A percentile compares a stretch with the other conserved stretches of the same genome.
These are phyloP conservation scores for Volvox africanus DNA, from an alignment of 139 green algal species.

Conservation along the genomic window DNA sequence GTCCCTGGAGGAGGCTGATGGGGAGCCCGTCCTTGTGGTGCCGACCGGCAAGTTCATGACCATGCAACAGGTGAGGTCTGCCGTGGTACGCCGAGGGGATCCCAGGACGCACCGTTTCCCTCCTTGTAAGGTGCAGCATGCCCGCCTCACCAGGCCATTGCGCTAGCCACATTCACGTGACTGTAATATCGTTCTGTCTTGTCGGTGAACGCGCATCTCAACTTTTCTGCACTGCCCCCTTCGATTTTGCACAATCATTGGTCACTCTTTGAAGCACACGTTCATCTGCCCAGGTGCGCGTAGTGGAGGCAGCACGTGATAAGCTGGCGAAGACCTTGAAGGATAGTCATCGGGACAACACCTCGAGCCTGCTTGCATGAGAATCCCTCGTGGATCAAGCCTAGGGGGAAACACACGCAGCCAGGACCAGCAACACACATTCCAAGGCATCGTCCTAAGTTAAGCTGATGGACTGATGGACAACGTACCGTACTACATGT, in stretches of 20 bases:
- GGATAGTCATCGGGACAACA: constrained; percentile 26
- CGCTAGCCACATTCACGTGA: background rate
- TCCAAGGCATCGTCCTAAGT: no score
- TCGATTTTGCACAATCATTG: background rate
- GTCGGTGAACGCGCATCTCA: background rate
- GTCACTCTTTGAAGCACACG: background rate
- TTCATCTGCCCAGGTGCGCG: constrained; percentile 46
- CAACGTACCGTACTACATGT: no score
- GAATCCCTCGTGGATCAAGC: no score
- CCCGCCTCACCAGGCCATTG: background rate
- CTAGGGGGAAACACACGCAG: no score
- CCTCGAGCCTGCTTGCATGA: constrained; percentile 12
- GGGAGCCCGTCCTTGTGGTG: constrained; percentile 47
- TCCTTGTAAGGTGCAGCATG: background rate
- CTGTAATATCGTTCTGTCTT: background rate
- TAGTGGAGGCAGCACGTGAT: constrained; percentile 56
- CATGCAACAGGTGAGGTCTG: constrained; percentile 56
- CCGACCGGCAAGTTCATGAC: constrained; percentile 48
- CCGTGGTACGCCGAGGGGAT: no score
- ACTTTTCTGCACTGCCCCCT: background rate
- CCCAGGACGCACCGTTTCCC: background rate
- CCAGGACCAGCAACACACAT: no score
- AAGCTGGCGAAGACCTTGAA: constrained; percentile 50
- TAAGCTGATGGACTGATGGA: no score
- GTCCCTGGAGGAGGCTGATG: constrained; percentile 46